Conservation (phyloP, 805 yeast genomes). For the Candida railenensis region DNA sequence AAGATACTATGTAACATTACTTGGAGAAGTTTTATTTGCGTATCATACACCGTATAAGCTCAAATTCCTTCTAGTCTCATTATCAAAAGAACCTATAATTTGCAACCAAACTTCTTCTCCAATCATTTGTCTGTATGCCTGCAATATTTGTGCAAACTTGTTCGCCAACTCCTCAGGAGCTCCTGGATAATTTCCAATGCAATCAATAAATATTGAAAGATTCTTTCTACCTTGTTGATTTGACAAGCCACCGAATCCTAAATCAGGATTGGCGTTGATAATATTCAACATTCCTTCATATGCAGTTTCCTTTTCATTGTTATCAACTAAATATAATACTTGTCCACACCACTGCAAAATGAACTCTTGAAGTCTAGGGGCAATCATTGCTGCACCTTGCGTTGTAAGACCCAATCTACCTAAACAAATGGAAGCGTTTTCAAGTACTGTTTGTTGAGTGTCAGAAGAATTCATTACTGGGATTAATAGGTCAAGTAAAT, state of each 20-base stretch:
- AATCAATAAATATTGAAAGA: slow-evolving; percentile 53
- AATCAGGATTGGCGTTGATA: slow-evolving; percentile 62
- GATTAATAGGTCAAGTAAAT: slow-evolving; percentile 55
- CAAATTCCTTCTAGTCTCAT: slow-evolving; percentile 23
- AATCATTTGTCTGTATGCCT: slow-evolving; percentile 45
- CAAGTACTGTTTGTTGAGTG: slow-evolving; percentile 64
- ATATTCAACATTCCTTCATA: slow-evolving; percentile 80
- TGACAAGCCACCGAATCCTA: slow-evolving; percentile 49
- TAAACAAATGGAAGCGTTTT: slow-evolving; percentile 85
- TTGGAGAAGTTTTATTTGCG: no score
- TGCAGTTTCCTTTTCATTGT: slow-evolving; percentile 86
- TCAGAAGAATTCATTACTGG: slow-evolving; percentile 57
- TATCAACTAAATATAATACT: slow-evolving; percentile 66
- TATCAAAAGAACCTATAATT: slow-evolving; percentile 31
- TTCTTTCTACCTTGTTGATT: slow-evolving; percentile 46
- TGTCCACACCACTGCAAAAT: slow-evolving; percentile 69
- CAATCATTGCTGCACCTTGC: slow-evolving; percentile 51
- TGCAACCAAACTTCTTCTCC: slow-evolving; percentile 41
- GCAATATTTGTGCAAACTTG: slow-evolving; percentile 43
- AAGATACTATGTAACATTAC: no score
- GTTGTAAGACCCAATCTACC: slow-evolving; percentile 76
- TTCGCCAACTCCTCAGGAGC: slow-evolving; percentile 48
- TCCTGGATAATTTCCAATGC: slow-evolving; percentile 54
- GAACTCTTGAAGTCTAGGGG: slow-evolving; percentile 58
- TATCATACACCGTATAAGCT: slow-evolving; percentile 19